phyloP scores from a whole-genome alignment of 176 grass and related monocot species.

The Phoenix dactylifera region DNA sequence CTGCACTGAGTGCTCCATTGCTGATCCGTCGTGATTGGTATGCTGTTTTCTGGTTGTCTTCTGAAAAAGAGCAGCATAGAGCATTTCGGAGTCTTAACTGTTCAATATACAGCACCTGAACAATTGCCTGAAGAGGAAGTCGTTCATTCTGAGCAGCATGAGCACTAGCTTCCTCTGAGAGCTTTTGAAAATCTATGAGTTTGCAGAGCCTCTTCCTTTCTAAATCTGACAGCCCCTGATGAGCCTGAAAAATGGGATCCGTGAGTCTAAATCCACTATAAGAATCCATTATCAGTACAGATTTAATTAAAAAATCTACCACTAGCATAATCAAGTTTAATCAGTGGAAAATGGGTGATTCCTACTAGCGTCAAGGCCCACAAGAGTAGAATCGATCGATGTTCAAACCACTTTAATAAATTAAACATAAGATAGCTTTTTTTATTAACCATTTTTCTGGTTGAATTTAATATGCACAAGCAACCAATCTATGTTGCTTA shows the following conservation, averaged over 20 bases:
- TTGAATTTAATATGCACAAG: too few species aligned
- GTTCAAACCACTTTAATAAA: too few species aligned
- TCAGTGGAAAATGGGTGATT: too few species aligned
- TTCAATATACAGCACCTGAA: conserved; percentile 71
- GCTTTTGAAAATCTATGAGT: conserved; percentile 58
- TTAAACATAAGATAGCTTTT: too few species aligned
- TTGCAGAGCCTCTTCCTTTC: conserved; percentile 52
- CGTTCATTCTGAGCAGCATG: conserved; percentile 61
- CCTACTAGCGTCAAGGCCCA: too few species aligned
- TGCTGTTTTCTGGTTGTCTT: conserved; percentile 3
- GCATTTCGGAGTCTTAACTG: conserved; percentile 48
- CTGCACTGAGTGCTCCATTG: conserved; percentile 5
- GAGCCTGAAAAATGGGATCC: conserved; percentile 23
- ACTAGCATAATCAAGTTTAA: too few species aligned
- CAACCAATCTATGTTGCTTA: too few species aligned
- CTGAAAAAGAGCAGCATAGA: background rate
- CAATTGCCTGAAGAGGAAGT: conserved; percentile 48
- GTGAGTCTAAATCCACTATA: too few species aligned
- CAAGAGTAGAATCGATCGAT: too few species aligned
- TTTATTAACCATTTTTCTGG: too few species aligned
- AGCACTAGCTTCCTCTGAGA: conserved; percentile 55
- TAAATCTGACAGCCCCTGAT: conserved; percentile 36
- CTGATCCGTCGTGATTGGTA: background rate
- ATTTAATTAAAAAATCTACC: too few species aligned
- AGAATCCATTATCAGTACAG: too few species aligned